Evolutionary conservation across 1,139 yeast species (phyloP).

Genomic region (Geotrichum phurueaensis): DNA sequence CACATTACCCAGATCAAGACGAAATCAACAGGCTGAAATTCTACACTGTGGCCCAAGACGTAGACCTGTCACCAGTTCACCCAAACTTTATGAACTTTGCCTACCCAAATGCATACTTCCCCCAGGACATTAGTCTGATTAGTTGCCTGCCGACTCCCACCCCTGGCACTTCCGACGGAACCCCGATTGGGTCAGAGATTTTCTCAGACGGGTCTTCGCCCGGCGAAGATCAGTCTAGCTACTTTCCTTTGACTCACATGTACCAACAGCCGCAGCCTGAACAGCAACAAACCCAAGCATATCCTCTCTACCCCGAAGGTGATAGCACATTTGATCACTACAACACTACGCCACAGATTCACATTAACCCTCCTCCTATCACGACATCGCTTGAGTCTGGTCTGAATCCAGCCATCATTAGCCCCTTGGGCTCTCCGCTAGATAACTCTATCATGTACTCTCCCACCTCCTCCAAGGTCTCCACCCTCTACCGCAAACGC

Average conservation of each 20-base stretch:
- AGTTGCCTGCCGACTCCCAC: constrained; percentile 5
- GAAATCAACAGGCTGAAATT: not conserved
- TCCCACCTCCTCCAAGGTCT: not conserved
- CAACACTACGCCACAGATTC: not conserved
- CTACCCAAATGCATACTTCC: not conserved
- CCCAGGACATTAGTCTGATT: not conserved
- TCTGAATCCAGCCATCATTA: not conserved
- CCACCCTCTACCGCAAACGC: not conserved
- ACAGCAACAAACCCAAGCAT: not conserved
- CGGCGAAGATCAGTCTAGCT: constrained; percentile 1
- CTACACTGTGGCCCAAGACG: not conserved
- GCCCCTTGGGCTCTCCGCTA: not conserved
- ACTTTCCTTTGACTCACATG: not conserved
- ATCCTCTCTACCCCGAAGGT: not conserved
- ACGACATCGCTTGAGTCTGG: not conserved
- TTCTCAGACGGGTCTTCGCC: constrained; percentile 5
- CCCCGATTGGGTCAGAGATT: not conserved
- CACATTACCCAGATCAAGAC: not conserved
- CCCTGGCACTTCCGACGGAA: not conserved
- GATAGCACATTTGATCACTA: not conserved
- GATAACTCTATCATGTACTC: not conserved
- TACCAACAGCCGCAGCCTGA: not conserved
- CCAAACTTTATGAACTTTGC: not conserved
- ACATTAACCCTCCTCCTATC: not conserved
- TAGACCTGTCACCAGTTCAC: not conserved